A percentile compares a stretch with the other conserved stretches of the same genome.
Conservation (phyloP, 805 yeast species). For the Metschnikowia baotianmanensis region DNA sequence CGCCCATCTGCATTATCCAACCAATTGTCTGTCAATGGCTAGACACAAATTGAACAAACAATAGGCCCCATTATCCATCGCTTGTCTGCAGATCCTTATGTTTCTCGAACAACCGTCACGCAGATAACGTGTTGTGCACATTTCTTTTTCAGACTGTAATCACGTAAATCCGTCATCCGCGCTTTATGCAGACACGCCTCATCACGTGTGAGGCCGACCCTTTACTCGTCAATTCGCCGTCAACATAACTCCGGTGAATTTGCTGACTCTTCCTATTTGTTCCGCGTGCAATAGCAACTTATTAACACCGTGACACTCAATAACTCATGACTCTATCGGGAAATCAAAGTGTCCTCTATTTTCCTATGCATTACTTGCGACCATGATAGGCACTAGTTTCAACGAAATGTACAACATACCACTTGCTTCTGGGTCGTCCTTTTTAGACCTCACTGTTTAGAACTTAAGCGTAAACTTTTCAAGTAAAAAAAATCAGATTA, state of each 20-base stretch:
- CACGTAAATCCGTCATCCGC: constrained; percentile 1
- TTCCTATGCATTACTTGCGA: no score
- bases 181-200: constrained; percentile 2
- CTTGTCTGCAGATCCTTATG: constrained; percentile 5
- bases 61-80: background rate
- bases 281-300: background rate
- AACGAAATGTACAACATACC: no score
- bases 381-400: no score
- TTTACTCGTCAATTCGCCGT: background rate
- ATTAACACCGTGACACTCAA: no score
- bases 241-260: constrained; percentile 1
- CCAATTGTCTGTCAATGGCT: constrained; percentile 3
- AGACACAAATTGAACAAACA: constrained; percentile 1
- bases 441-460: no score
- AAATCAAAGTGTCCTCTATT: no score
- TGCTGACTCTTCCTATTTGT: no score
- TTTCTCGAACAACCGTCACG: constrained; percentile 10
- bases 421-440: no score
- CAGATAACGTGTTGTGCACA: constrained; percentile 3
- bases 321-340: no score
- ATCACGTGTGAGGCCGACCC: background rate
- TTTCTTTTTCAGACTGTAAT: constrained; percentile 5
- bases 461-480: no score
- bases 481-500: no score
- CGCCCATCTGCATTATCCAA: background rate